phyloP scores from a whole-genome alignment of 805 yeast species.

The Metschnikowia orientalis region DNA sequence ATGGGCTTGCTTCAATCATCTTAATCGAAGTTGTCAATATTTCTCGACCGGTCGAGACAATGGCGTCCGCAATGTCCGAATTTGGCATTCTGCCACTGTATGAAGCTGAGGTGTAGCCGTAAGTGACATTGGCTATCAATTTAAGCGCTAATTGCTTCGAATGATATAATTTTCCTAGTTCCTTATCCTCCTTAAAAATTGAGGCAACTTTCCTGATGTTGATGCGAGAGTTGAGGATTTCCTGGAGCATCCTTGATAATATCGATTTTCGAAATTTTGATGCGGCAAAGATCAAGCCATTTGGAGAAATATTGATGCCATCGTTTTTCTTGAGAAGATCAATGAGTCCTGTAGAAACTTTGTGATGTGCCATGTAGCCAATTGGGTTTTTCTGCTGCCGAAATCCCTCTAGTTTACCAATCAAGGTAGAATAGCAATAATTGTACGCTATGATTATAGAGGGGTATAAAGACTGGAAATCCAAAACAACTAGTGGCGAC shows the following conservation, averaged over 20 bases:
- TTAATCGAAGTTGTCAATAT: constrained; percentile 67
- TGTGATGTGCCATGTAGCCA: constrained; percentile 48
- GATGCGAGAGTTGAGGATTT: constrained; percentile 73
- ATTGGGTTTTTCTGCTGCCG: constrained; percentile 43
- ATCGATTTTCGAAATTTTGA: constrained; percentile 62
- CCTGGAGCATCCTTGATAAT: constrained; percentile 79
- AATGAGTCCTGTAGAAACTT: constrained; percentile 53
- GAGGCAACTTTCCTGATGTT: constrained; percentile 75
- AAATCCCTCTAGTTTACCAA: constrained; percentile 59
- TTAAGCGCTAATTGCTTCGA: constrained; percentile 84
- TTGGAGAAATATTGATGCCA: constrained; percentile 68
- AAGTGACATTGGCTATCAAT: constrained; percentile 89
- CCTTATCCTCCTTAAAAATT: constrained; percentile 38
- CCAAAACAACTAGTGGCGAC: constrained; percentile 84
- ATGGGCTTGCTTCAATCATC: constrained; percentile 57
- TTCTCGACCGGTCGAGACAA: constrained; percentile 88
- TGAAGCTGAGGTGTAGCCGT: constrained; percentile 93
- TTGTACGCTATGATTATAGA: constrained; percentile 99
- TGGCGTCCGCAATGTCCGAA: constrained; percentile 90
- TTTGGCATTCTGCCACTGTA: constrained; percentile 98
- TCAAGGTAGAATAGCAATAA: constrained; percentile 70
- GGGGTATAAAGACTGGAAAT: constrained; percentile 92
- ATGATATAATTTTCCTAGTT: constrained; percentile 54
- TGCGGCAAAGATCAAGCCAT: constrained; percentile 78
- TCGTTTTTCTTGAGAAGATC: constrained; percentile 47